Evolutionary conservation across 1,284 basidiomycete species (phyloP).

Genomic region (Apiotrichum laibachii): DNA sequence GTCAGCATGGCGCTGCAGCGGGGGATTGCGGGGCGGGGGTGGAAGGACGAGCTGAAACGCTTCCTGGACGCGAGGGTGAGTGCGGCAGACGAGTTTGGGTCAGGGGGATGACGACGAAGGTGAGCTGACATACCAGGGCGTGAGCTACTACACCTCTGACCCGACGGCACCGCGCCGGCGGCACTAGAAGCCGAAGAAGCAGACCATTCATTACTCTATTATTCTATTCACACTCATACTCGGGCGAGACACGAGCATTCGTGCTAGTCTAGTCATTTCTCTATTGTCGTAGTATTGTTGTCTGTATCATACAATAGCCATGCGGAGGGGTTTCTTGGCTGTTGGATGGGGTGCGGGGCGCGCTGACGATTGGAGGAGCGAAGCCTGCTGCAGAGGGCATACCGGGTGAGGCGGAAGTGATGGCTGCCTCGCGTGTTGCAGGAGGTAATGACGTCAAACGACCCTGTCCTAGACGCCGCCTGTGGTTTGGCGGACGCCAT

Average conservation of each 20-base stretch:
- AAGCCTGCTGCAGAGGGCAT: no score
- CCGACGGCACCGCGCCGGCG: constrained; percentile 38
- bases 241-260: background rate
- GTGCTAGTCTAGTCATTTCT: no score
- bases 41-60: constrained; percentile 38
- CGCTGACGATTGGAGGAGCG: no score
- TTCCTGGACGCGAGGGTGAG: constrained; percentile 47
- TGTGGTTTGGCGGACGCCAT: no score
- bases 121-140: constrained; percentile 29
- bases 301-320: no score
- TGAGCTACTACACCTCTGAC: constrained; percentile 43
- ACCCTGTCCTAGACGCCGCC: no score
- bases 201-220: background rate
- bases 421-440: no score
- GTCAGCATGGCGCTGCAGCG: constrained; percentile 32
- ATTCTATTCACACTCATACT: background rate
- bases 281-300: no score
- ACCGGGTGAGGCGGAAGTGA: no score
- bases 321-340: no score
- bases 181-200: constrained; percentile 13
- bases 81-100: background rate
- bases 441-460: no score
- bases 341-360: no score
- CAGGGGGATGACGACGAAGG: background rate
- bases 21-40: constrained; percentile 35